Evolutionary conservation across 139 green algal species (phyloP).

Genomic region (Volvox africanus): DNA sequence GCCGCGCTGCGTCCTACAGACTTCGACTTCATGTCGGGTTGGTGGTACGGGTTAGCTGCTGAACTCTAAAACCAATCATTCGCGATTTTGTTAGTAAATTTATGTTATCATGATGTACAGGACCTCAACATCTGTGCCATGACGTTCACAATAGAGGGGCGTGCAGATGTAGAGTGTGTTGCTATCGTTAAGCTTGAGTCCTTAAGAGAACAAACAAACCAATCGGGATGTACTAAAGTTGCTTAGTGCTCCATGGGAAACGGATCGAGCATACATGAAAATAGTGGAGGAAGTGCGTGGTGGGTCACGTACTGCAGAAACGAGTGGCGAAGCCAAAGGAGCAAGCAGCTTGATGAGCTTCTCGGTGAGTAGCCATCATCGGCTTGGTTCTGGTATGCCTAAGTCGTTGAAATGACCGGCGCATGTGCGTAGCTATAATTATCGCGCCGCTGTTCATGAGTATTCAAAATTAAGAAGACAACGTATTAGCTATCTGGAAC

Average conservation of each 20-base stretch:
- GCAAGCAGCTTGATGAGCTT: constrained; percentile 36
- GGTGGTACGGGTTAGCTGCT: no score
- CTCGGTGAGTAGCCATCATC: constrained; percentile 1
- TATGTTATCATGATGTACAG: no score
- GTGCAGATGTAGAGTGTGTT: no score
- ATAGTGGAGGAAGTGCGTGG: neutral
- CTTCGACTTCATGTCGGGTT: no score
- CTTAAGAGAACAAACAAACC: neutral
- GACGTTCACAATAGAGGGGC: no score
- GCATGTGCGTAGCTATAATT: neutral
- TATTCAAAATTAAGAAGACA: neutral
- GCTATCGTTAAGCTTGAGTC: neutral
- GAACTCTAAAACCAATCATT: no score
- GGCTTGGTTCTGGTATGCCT: neutral
- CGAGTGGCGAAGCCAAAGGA: neutral
- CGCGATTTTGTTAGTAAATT: no score
- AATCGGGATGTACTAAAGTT: neutral
- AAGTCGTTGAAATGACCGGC: neutral
- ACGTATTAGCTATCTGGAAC: neutral
- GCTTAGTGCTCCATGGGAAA: constrained; percentile 2
- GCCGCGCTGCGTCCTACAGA: no score
- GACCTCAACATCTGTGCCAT: no score
- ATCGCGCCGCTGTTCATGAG: neutral
- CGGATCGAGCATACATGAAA: neutral
- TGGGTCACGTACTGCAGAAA: neutral